Evolutionary conservation across 345 rosid genomes (phyloP).

Genomic region (Rhizophora mangle): DNA sequence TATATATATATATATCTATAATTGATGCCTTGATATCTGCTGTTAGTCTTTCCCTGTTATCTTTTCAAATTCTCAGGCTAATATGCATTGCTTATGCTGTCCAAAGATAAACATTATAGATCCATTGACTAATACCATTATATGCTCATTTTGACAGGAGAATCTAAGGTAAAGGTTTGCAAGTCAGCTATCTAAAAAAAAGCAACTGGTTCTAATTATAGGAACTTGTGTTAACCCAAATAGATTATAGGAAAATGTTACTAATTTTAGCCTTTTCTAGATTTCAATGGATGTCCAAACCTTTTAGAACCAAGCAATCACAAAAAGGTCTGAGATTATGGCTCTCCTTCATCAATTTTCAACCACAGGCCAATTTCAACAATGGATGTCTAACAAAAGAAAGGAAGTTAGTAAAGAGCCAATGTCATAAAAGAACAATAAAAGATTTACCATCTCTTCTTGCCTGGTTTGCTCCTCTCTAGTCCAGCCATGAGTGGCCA

Average conservation of each 20-base stretch:
- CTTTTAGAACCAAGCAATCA: constrained; percentile 1
- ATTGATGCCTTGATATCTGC: too few relatives aligned
- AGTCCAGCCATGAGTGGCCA: constrained; percentile 16
- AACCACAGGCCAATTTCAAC: constrained; percentile 7
- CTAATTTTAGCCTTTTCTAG: constrained; percentile 4
- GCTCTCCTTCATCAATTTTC: constrained; percentile 22
- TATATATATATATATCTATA: too few relatives aligned
- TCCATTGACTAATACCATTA: too few relatives aligned
- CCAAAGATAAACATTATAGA: too few relatives aligned
- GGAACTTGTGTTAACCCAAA: neutral
- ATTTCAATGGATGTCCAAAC: neutral
- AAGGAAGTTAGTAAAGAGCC: neutral
- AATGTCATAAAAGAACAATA: neutral
- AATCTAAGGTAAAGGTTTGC: too few relatives aligned
- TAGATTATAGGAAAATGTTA: neutral
- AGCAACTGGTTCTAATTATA: neutral
- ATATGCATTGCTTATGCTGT: too few relatives aligned
- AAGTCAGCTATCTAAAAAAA: neutral
- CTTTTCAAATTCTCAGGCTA: too few relatives aligned
- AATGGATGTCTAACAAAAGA: neutral
- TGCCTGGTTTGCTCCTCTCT: constrained; percentile 18
- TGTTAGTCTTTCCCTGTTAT: too few relatives aligned
- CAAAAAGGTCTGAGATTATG: constrained; percentile 2
- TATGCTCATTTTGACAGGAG: too few relatives aligned
- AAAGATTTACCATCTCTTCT: neutral